Evolutionary conservation across 208 protist species (phyloP).

Genomic region (Novymonas esmeraldas): DNA sequence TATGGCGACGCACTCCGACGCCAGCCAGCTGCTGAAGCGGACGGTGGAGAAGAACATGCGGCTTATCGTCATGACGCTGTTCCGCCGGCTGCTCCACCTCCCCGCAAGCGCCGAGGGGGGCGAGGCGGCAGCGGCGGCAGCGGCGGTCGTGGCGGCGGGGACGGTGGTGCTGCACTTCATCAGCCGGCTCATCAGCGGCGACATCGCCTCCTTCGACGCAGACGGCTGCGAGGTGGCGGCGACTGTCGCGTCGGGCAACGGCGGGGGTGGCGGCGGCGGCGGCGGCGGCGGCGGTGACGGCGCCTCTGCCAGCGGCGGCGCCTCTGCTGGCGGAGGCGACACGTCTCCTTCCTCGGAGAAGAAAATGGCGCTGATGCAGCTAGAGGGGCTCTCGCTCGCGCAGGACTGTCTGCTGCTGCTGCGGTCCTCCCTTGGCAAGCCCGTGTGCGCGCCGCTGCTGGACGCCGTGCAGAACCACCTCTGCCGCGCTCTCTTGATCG

Average conservation of each 20-base stretch:
- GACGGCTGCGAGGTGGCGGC: conserved; percentile 29
- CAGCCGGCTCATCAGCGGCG: conserved; percentile 53
- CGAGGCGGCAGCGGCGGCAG: conserved; percentile 6
- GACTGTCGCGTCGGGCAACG: conserved; percentile 1
- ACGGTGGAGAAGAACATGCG: conserved; percentile 33
- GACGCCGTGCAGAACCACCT: conserved; percentile 70
- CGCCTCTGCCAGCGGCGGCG: conserved; percentile 17
- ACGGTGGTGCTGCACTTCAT: conserved; percentile 43
- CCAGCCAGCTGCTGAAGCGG: conserved; percentile 30
- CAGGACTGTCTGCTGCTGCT: conserved; percentile 67
- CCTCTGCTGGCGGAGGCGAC: conserved; percentile 28
- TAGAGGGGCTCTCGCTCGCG: conserved; percentile 75
- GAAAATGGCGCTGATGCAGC: conserved; percentile 50
- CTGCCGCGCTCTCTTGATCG: conserved; percentile 72
- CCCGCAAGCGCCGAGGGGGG: background rate
- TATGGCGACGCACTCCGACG: conserved; percentile 24
- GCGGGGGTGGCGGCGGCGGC: background rate
- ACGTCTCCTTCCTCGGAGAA: conserved; percentile 16
- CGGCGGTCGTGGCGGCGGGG: conserved; percentile 21
- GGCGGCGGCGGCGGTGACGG: background rate
- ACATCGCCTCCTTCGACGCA: conserved; percentile 36
- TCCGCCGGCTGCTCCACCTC: conserved; percentile 18
- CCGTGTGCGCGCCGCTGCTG: conserved; percentile 36
- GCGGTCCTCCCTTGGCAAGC: conserved; percentile 16
- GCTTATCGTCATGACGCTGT: conserved; percentile 29